phyloP scores from a whole-genome alignment of 495 filamentous ascomycete genomes.

The Lepidopterella palustris region DNA sequence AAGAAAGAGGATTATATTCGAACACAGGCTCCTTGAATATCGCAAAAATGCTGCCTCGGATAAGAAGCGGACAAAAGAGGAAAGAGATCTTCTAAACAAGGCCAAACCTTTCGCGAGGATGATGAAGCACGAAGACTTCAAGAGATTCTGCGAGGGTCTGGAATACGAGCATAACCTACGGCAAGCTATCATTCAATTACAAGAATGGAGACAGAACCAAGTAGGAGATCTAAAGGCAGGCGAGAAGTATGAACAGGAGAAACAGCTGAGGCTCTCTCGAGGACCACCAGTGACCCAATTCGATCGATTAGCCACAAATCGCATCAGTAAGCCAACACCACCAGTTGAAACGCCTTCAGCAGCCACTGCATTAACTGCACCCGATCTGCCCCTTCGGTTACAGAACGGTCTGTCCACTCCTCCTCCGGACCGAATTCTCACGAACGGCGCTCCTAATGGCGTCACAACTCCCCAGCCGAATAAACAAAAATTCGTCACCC shows the following conservation, averaged over 20 bases:
- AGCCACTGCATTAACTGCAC: constrained; percentile 64
- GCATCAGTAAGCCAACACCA: constrained; percentile 54
- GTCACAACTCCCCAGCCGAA: constrained; percentile 16
- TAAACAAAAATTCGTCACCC: constrained; percentile 28
- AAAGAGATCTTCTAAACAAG: constrained; percentile 81
- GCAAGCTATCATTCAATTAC: constrained; percentile 80
- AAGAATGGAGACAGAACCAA: constrained; percentile 84
- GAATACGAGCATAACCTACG: constrained; percentile 87
- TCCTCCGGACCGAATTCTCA: constrained; percentile 33
- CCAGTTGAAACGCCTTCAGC: constrained; percentile 64
- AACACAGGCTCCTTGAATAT: constrained; percentile 89
- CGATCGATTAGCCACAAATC: constrained; percentile 54
- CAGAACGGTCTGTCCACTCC: constrained; percentile 45
- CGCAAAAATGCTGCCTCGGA: constrained; percentile 77
- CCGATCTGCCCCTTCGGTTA: constrained; percentile 52
- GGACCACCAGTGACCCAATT: constrained; percentile 59
- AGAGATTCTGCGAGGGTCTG: constrained; percentile 72
- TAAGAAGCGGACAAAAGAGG: constrained; percentile 94
- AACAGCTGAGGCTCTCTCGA: constrained; percentile 65
- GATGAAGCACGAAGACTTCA: constrained; percentile 91
- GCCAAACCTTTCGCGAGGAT: constrained; percentile 93
- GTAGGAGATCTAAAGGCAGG: constrained; percentile 79
- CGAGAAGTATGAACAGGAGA: constrained; percentile 93
- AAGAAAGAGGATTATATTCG: constrained; percentile 92
- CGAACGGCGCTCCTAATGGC: constrained; percentile 23